Evolutionary conservation across 129 eudicot genomes (phyloP).

Genomic region (Oenanthe sinensis): DNA sequence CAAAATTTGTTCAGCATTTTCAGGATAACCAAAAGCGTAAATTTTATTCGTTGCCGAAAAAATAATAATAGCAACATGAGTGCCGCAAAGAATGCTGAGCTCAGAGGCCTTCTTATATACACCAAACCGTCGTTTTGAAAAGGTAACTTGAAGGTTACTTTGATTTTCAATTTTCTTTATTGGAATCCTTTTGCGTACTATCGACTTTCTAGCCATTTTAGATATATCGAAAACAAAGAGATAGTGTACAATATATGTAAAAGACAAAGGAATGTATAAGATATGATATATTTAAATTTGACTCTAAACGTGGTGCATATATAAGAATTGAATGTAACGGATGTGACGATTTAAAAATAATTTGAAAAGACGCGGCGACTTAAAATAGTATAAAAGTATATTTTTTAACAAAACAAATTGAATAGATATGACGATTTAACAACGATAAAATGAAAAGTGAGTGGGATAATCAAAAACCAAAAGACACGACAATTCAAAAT

Average conservation of each 20-base stretch:
- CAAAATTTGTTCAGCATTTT: conserved; percentile 2
- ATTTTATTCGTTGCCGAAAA: conserved; percentile 26
- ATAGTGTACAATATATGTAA: neutral
- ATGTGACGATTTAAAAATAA: neutral
- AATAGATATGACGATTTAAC: neutral
- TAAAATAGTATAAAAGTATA: too few relatives aligned
- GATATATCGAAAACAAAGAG: neutral
- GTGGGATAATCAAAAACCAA: too few relatives aligned
- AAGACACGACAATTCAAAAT: neutral
- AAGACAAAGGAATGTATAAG: neutral
- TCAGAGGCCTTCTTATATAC: conserved; percentile 37
- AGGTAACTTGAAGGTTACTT: conserved; percentile 27
- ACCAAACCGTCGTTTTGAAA: conserved; percentile 31
- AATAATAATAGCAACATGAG: conserved; percentile 18
- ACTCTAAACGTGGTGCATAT: neutral
- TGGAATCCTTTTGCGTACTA: conserved; percentile 25
- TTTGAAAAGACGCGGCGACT: neutral
- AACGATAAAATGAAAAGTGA: too few relatives aligned
- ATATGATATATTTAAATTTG: neutral
- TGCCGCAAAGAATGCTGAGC: conserved; percentile 22
- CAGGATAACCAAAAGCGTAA: conserved; percentile 35
- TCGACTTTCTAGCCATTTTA: neutral
- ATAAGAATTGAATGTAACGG: too few relatives aligned
- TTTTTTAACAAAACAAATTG: neutral
- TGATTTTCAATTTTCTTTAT: conserved; percentile 22